Evolutionary conservation across 768 basidiomycete genomes (phyloP).

Genomic region (Kwoniella shandongensis): DNA sequence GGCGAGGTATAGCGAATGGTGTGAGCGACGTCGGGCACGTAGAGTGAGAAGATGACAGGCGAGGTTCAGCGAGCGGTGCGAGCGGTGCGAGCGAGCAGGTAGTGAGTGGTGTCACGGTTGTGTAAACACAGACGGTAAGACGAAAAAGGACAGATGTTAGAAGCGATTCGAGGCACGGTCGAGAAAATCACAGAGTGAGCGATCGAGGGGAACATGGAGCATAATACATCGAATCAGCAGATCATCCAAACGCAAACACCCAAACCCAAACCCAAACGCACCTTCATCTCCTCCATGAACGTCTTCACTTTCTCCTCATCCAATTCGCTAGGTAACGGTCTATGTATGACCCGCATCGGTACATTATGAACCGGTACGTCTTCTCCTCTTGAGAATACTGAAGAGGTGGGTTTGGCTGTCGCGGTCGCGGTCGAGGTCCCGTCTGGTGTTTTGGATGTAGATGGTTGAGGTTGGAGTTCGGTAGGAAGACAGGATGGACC

Average conservation of each 20-base stretch:
- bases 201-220: neutral
- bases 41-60: too few relatives aligned
- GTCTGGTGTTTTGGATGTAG: neutral
- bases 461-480: constrained; percentile 1
- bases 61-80: too few relatives aligned
- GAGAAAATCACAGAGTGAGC: too few relatives aligned
- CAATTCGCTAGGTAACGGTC: constrained; percentile 51
- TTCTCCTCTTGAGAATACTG: constrained; percentile 27
- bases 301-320: constrained; percentile 51
- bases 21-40: too few relatives aligned
- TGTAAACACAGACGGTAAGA: too few relatives aligned
- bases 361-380: constrained; percentile 39
- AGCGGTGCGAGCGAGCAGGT: too few relatives aligned
- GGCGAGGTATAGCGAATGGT: too few relatives aligned
- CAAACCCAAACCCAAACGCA: constrained; percentile 14
- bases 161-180: too few relatives aligned
- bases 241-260: neutral
- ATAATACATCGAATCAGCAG: neutral
- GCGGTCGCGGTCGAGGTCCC: neutral
- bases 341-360: constrained; percentile 51
- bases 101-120: too few relatives aligned
- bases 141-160: too few relatives aligned
- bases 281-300: constrained; percentile 54
- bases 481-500: constrained; percentile 1
- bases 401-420: constrained; percentile 22